A percentile compares a stretch with the other conserved stretches of the same genome.
phyloP scores from a whole-genome alignment of 2,329 filamentous ascomycete genomes.

The Pyrenophora teres region DNA sequence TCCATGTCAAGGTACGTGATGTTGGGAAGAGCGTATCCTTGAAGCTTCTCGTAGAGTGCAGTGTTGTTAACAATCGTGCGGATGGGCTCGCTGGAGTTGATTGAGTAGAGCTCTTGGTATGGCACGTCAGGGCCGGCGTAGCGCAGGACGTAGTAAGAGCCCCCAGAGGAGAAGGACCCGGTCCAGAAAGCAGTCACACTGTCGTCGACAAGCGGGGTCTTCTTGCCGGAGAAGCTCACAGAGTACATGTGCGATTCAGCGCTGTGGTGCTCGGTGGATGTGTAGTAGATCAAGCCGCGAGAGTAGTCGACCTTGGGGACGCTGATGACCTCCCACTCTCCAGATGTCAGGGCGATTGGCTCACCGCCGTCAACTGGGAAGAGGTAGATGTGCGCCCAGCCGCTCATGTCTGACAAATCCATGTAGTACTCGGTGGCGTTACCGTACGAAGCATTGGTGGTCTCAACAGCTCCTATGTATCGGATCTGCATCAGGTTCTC shows the following conservation, averaged over 20 bases:
- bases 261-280: conserved; percentile 67
- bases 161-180: conserved; percentile 67
- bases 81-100: conserved; percentile 61
- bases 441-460: conserved; percentile 41
- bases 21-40: conserved; percentile 66
- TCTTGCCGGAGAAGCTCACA: conserved; percentile 62
- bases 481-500: conserved; percentile 62
- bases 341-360: conserved; percentile 63
- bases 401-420: conserved; percentile 68
- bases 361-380: conserved; percentile 62
- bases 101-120: conserved; percentile 68
- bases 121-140: conserved; percentile 71
- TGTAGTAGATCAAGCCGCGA: conserved; percentile 65
- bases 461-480: conserved; percentile 56
- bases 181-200: conserved; percentile 63
- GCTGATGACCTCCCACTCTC: conserved; percentile 67
- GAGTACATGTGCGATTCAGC: conserved; percentile 72
- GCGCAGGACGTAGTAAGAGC: conserved; percentile 67
- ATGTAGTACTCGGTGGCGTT: conserved; percentile 61
- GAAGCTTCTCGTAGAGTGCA: conserved; percentile 59
- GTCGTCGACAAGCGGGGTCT: conserved; percentile 66
- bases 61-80: conserved; percentile 65
- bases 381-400: conserved; percentile 69
- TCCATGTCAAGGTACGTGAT: conserved; percentile 67
- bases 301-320: conserved; percentile 64